Base-by-base conservation (phyloP, 768 basidiomycete species). In the Kwoniella mangroviensis region DNA sequence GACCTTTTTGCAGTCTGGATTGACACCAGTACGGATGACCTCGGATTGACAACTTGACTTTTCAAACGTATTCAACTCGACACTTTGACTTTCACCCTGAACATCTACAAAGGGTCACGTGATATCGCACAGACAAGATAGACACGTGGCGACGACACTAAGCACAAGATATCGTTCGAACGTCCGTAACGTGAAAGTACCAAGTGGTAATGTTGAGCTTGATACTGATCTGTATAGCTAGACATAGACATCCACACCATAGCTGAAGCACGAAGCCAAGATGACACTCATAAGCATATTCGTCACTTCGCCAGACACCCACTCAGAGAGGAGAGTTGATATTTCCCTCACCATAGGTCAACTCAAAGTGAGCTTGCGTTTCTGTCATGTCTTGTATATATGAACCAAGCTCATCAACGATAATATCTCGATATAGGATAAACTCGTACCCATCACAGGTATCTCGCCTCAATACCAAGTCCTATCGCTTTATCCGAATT, bases 371-470 rank as follows among this genome's bases (percentile, higher is more conserved):
- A 63, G 75, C 73, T 40, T 9, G 28, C 6, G 6, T n/a, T 51
- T 5, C 3, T 24, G 41, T 17, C 45, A 61, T 28, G 43, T n/a
- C 34, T 65, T 65, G 42, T 11, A 52, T 41, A 51, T 62, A 34
- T 19, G 71, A 74, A 45, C 28, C 21, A 17, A 80, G 80, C 73
- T 77, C 67, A 49, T 24, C n/a, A 9, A 54, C 51, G 58, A 2
- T 45, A 6, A 4, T 34, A 34, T 7, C 54, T 28, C 21, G 6
- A 21, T 34, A 61, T 78, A 93, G 91, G 85, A 84, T 63, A 97
- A 93, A 78, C 88, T 98, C 40, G 92, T 94, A 80, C 87, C 89
- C 65, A 88, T 97, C 76, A 98, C 96, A n/a, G 96, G 96, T 24
- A 91, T 98, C 61, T 89, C 92, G 1, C 86, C 87, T 3, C 85